Evolutionary conservation across 2,329 filamentous ascomycete genomes (phyloP), one percentile per base, ranked within the genome.

Genomic region (Sarocladium brachiariae): DNA sequence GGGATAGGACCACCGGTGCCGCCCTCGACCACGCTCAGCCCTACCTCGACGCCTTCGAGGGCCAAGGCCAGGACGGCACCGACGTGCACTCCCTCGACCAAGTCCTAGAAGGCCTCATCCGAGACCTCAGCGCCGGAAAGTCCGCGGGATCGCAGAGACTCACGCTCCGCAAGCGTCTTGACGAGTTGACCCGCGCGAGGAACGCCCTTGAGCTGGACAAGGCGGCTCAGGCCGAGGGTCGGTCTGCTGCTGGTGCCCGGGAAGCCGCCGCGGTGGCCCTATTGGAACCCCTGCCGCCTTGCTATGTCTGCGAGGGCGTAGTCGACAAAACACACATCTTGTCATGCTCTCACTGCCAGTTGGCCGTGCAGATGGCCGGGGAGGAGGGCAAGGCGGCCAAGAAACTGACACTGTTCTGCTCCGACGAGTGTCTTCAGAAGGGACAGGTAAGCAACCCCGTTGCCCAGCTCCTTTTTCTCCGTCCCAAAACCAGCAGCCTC

Each of bases 131-230:
- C 7, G 63, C 59, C 27, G 62, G 54, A 51, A 59, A 58, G 37
- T 62, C 50, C 41, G 55, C 61, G 16, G 60, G 66, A 51, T 62
- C 63, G 2, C 65, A 69, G 37, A 67, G 72, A 11, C 66, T 71
- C 37, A 64, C 60, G 25, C 67, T 71, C 52, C 56, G 57, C 50
- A 58, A 57, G 49, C 68, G 72, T 9, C 60, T 77, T 2, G 70
- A 74, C 51, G 74, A 76, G 57, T 65, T 77, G 3, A 67, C 66
- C 16, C 65, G 74, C 51, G 75, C 74, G 24, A 74, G 70, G 58
- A 71, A 67, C 52, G 73, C 73, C 8, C 72, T 74, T 63, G 73
- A 75, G 58, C 73, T 70, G 57, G 67, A 67, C 58, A 69, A 60
- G 59, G 46, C 27, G 13, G 63, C 57, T 55, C 65, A 63, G 60